These are phyloP conservation scores for Barnettozyma pratensis DNA, from an alignment of 805 yeast genomes.

Conservation along the genomic window DNA sequence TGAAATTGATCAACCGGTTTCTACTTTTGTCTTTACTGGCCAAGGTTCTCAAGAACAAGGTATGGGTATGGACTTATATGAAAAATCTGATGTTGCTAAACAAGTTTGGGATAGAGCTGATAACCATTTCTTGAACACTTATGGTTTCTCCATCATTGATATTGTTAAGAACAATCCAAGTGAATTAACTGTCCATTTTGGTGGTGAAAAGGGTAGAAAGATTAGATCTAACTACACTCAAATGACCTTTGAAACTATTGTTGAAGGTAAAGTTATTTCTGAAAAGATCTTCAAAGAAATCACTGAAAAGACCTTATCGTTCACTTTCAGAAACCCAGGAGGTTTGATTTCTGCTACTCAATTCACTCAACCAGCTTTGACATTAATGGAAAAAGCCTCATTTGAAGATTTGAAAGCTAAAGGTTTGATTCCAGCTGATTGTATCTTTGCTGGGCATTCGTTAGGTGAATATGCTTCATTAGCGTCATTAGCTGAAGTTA, in stretches of 20 bases:
- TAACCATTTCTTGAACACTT: conserved; percentile 82
- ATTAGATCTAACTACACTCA: conserved; percentile 92
- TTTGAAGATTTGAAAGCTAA: conserved; percentile 95
- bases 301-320: conserved; percentile 72
- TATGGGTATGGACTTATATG: conserved; percentile 99
- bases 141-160: conserved; percentile 95
- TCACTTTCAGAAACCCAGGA: conserved; percentile 85
- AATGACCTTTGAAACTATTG: conserved; percentile 96
- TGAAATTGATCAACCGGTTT: conserved; percentile 96
- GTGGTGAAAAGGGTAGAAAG: conserved; percentile 95
- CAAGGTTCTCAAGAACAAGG: conserved; percentile 99
- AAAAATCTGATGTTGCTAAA: conserved; percentile 84
- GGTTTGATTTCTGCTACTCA: conserved; percentile 97
- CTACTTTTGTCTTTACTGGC: conserved; percentile 97
- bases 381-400: conserved; percentile 98
- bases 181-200: conserved; percentile 92
- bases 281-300: conserved; percentile 96
- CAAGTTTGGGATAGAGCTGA: conserved; percentile 99
- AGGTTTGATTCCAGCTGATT: conserved; percentile 90
- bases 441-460: conserved; percentile 98
- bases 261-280: conserved; percentile 74
- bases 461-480: conserved; percentile 98
- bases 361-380: conserved; percentile 98
- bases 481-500: conserved; percentile 94
- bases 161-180: conserved; percentile 95